Base-by-base conservation (phyloP, 148 eudicot genomes). In the Vaccinium macrocarpon region DNA sequence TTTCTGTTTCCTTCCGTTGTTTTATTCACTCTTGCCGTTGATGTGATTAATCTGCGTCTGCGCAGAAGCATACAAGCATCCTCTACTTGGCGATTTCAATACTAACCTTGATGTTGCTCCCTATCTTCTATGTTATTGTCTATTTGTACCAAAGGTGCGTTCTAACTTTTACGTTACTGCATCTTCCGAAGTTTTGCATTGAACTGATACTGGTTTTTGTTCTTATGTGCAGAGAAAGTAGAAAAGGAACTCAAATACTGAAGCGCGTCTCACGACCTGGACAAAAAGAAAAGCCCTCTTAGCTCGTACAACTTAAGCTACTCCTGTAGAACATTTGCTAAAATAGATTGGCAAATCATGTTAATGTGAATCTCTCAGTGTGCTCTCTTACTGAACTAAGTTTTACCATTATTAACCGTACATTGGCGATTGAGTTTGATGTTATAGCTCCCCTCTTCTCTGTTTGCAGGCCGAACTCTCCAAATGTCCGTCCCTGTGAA, bases 51-150 rank as follows among this genome's bases (percentile, higher is more conserved):
- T 81, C 32, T 78, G 8, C 91, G 86, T 81, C 32, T 78, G 8
- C 91, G 87, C 97, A 96, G 99, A 96, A 95, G 91, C 91, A 95
- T 57, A 88, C 93, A 32, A 93, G 90, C 86, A 81, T 93, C 29
- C 86, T 96, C 49, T 94, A 94, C 89, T 86, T 93, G 88, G 95
- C 97, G 66, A 86, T 88, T 29, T 92, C 99, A 55, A 88, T 97
- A 81, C 84, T 97, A 88, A 84, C 89, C 5, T 61, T 97, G 92
- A 91, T 97, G 99, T 83, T 97, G 88, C 94, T 97, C 84, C 99
- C 99, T 50, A 82, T 97, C 86, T 97, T 97, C 88, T 97, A 97
- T 73, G 82, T 92, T 27, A 77, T 95, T 82, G 98, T 97, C 76
- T 97, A 73, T 90, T 90, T 97, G 87, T 93, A 95, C 85, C 95